Evolutionary conservation across 1,284 basidiomycete genomes (phyloP).

Genomic region (Sporisorium exsertum): DNA sequence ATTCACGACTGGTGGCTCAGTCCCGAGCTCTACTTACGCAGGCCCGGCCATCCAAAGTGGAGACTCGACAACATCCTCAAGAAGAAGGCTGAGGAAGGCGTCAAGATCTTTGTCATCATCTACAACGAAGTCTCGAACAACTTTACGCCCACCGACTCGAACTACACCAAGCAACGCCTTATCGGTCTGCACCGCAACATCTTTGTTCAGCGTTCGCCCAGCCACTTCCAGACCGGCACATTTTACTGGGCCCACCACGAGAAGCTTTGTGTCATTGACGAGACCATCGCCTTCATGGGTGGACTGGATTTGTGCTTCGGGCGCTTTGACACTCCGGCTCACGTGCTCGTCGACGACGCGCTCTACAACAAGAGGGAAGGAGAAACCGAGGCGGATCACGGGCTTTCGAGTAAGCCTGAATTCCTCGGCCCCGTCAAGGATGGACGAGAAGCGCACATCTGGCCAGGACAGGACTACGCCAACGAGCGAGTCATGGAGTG

Average conservation of each 20-base stretch:
- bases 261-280: slow-evolving; percentile 97
- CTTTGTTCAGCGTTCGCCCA: slow-evolving; percentile 95
- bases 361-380: slow-evolving; percentile 46
- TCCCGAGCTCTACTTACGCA: slow-evolving; percentile 83
- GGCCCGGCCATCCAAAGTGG: slow-evolving; percentile 86
- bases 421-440: slow-evolving; percentile 68
- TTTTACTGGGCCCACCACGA: slow-evolving; percentile 97
- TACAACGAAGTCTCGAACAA: slow-evolving; percentile 94
- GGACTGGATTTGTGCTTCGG: slow-evolving; percentile 85
- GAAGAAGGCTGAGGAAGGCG: slow-evolving; percentile 92
- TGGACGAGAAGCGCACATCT: slow-evolving; percentile 79
- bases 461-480: slow-evolving; percentile 91
- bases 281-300: slow-evolving; percentile 97
- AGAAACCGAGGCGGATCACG: slow-evolving; percentile 24
- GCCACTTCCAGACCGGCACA: slow-evolving; percentile 95
- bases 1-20: slow-evolving; percentile 70
- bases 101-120: slow-evolving; percentile 92
- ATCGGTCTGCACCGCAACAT: slow-evolving; percentile 89
- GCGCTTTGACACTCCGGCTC: slow-evolving; percentile 85
- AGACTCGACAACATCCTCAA: slow-evolving; percentile 88
- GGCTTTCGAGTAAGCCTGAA: slow-evolving; percentile 31
- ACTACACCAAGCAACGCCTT: slow-evolving; percentile 92
- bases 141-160: slow-evolving; percentile 77
- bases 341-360: slow-evolving; percentile 87
- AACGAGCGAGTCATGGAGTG: slow-evolving; percentile 92